Evolutionary conservation across 352 stramenopile species (phyloP), one percentile per base, ranked within the genome.

Genomic region (Chrysophaeum taylorii): DNA sequence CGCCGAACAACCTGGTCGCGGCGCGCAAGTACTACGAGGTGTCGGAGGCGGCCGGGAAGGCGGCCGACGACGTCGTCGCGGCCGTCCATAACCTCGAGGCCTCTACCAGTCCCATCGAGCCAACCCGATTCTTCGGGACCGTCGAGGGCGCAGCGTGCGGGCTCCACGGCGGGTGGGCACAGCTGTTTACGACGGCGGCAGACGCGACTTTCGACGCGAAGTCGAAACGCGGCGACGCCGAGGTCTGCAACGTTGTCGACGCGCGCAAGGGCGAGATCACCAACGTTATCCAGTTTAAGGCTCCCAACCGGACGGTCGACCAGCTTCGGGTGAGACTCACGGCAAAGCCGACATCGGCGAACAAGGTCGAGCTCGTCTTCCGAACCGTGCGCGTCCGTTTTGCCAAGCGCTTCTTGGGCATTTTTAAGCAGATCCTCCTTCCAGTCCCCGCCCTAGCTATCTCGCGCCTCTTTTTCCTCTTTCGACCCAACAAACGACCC

Each of bases 1-100:
- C 75, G 21, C 80, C 80, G 23, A 7, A 18, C 1, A 66, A 66
- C 36, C 36, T 66, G 16, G 15, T 45, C 21, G 64, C 77, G 71
- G 81, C 82, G 69, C 70, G 83, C 0, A 69, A 81, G 61, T 85
- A 75, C 62, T 83, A 84, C 61, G 61, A 69, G 12, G 82, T 85
- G 29, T 82, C 75, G 7, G 64, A 79, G 12, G 67, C 76, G 27
- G 77, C 79, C 0, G 80, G 80, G 35, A 68, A 75, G 12, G 75
- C 75, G 7, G 80, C 78, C 0, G 75, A 82, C 64, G 42, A 68
- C 9, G 70, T 85, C 42, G 64, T 82, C 15, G 70, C 50, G 21
- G 50, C 43, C 64, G n/a, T n/a, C 57, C 33, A 16, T 18, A 36
- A 27, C 7, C 31, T 48, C 31, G 33, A 27, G 33, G 33, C 12